phyloP scores from a whole-genome alignment of 2,329 filamentous ascomycete genomes.

The Stagonosporopsis chrysanthemi region DNA sequence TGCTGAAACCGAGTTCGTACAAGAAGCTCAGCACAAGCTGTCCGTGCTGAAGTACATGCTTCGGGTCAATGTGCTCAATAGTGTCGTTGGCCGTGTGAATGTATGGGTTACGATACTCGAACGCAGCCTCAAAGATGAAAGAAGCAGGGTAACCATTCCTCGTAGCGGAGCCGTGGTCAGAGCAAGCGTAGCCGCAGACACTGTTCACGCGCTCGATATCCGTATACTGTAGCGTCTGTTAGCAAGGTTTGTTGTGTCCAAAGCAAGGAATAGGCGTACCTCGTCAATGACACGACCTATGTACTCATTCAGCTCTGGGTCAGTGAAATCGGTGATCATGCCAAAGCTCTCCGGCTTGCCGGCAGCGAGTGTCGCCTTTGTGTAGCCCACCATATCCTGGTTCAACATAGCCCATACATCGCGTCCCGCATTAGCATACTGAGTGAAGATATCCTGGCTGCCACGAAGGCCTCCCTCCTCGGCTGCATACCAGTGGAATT shows the following conservation, averaged over 20 bases:
- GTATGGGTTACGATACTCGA: conserved; percentile 64
- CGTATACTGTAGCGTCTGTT: conserved; percentile 78
- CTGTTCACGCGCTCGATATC: conserved; percentile 67
- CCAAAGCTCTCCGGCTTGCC: conserved; percentile 75
- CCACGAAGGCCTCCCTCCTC: conserved; percentile 87
- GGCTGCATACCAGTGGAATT: conserved; percentile 95
- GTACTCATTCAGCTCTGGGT: conserved; percentile 48
- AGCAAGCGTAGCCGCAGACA: conserved; percentile 80
- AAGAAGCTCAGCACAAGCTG: conserved; percentile 81
- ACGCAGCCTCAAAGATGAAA: conserved; percentile 69
- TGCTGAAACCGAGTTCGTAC: conserved; percentile 68
- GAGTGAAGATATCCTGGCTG: conserved; percentile 83
- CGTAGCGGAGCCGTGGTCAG: conserved; percentile 74
- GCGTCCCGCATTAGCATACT: conserved; percentile 74
- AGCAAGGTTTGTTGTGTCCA: background rate
- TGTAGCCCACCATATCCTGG: conserved; percentile 89
- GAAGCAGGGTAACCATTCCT: conserved; percentile 76
- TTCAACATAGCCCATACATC: conserved; percentile 95
- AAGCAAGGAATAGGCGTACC: background rate
- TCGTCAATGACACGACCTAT: conserved; percentile 3
- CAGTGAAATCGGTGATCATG: conserved; percentile 89
- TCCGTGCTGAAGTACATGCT: conserved; percentile 90
- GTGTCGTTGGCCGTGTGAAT: conserved; percentile 74
- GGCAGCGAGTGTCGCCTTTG: conserved; percentile 71
- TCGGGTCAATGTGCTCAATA: conserved; percentile 76